Conservation (phyloP, 371 early-diverging fungal genomes). For the Mortierella polycephala region DNA sequence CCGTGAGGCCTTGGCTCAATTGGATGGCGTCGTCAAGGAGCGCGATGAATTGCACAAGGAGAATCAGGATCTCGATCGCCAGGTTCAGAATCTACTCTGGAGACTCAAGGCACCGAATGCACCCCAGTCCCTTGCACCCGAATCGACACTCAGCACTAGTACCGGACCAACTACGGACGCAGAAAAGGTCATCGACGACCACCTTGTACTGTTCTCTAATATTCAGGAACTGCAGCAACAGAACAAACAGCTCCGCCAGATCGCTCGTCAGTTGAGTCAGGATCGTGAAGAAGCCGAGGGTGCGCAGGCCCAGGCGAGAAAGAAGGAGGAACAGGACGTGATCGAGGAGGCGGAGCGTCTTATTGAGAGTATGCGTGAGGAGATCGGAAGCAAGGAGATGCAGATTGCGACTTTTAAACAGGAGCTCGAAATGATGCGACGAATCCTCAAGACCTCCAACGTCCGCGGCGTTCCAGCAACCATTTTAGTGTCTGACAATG, state of each 20-base stretch:
- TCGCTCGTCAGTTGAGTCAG: constrained; percentile 60
- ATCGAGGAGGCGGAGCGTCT: constrained; percentile 60
- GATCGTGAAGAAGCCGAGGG: constrained; percentile 59
- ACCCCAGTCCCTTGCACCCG: constrained; percentile 49
- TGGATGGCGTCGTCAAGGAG: constrained; percentile 57
- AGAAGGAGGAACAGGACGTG: constrained; percentile 58
- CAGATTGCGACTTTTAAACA: constrained; percentile 57
- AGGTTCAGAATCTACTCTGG: constrained; percentile 61
- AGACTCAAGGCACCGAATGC: constrained; percentile 51
- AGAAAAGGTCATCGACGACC: constrained; percentile 59
- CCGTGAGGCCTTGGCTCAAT: constrained; percentile 49
- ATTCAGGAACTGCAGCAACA: constrained; percentile 65
- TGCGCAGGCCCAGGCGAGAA: constrained; percentile 39
- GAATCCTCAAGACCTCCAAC: constrained; percentile 43
- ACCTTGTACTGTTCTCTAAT: constrained; percentile 63
- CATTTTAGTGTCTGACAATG: not conserved
- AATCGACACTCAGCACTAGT: constrained; percentile 14
- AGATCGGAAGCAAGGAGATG: constrained; percentile 55
- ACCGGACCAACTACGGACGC: constrained; percentile 22
- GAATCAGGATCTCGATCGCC: constrained; percentile 61
- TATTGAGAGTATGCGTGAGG: constrained; percentile 58
- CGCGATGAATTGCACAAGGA: constrained; percentile 57
- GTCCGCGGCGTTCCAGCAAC: constrained; percentile 16
- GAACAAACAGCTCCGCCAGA: constrained; percentile 66
- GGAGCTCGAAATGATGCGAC: constrained; percentile 62